Conservation (phyloP, 805 yeast species). For the Blastobotrys mokoenaii region DNA sequence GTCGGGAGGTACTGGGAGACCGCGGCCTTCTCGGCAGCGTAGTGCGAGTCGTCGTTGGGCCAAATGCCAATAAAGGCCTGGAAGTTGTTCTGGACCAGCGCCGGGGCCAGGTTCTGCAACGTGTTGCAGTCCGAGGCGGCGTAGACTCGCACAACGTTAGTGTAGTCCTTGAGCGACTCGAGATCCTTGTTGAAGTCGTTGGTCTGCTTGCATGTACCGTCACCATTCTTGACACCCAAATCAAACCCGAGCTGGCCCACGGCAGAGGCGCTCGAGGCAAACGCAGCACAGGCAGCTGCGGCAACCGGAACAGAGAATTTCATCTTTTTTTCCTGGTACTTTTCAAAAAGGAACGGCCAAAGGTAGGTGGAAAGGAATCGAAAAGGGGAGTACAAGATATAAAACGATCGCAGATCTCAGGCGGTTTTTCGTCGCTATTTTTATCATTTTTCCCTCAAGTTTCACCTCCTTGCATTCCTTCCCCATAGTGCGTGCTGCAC, state of each 20-base stretch:
- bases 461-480: too few species aligned
- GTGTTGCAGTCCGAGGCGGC: slow-evolving; percentile 95
- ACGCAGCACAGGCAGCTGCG: too few species aligned
- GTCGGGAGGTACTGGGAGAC: slow-evolving; percentile 61
- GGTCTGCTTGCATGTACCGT: slow-evolving; percentile 62
- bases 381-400: too few species aligned
- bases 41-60: slow-evolving; percentile 86
- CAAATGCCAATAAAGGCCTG: slow-evolving; percentile 77
- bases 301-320: too few species aligned
- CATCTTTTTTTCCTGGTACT: too few species aligned
- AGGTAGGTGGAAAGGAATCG: too few species aligned
- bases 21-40: slow-evolving; percentile 64
- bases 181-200: slow-evolving; percentile 66
- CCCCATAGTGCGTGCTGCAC: too few species aligned
- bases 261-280: too few species aligned
- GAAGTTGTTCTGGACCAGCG: slow-evolving; percentile 71
- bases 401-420: too few species aligned
- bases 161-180: slow-evolving; percentile 45
- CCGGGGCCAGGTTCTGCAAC: slow-evolving; percentile 76
- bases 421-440: too few species aligned
- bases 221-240: slow-evolving; percentile 76
- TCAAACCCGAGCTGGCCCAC: slow-evolving; percentile 56
- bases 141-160: slow-evolving; percentile 70
- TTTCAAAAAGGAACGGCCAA: too few species aligned
- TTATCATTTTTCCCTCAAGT: too few species aligned